Evolutionary conservation across 2,329 filamentous ascomycete species (phyloP).

Genomic region (Coniochaeta sp.): DNA sequence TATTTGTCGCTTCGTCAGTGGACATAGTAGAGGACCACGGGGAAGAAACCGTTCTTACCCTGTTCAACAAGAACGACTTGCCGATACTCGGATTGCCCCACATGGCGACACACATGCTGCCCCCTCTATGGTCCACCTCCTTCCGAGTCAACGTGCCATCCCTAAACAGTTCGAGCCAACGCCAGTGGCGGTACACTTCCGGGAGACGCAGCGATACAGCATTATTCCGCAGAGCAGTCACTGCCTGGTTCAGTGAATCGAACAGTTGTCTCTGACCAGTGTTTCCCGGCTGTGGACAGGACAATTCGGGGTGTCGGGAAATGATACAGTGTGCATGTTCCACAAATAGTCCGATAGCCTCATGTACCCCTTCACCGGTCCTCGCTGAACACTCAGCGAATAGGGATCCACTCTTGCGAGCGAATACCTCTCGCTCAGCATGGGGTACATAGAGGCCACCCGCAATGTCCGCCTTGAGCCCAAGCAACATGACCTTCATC

Average conservation of each 20-base stretch:
- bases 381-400: not conserved
- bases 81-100: not conserved
- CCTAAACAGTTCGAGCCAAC: not conserved
- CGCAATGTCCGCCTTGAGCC: not conserved
- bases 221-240: not conserved
- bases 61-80: not conserved
- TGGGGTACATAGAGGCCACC: not conserved
- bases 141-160: not conserved
- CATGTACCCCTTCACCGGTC: not conserved
- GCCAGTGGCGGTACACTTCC: not conserved
- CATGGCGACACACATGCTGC: not conserved
- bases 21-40: not conserved
- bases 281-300: too few relatives aligned
- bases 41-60: not conserved
- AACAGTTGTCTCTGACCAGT: too few relatives aligned
- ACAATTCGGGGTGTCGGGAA: too few relatives aligned
- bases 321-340: not conserved
- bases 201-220: not conserved
- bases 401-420: not conserved
- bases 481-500: not conserved
- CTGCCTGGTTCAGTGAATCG: not conserved
- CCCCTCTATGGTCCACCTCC: not conserved
- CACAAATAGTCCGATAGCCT: not conserved
- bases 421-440: not conserved
- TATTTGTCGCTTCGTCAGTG: not conserved